Conservation (phyloP, 305 asterid genomes). For the Fraxinus velutina region DNA sequence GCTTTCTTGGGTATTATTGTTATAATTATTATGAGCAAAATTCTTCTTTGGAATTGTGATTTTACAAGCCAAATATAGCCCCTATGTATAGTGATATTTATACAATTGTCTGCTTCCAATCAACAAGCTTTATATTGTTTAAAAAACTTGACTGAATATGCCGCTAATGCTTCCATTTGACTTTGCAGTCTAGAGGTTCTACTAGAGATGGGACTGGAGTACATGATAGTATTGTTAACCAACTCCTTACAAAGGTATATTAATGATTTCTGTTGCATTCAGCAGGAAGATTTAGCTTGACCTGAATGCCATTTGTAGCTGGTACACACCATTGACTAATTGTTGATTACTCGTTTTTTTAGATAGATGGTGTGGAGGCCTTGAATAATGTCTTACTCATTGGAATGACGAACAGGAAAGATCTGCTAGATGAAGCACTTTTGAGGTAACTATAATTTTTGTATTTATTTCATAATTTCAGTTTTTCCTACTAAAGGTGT, state of each 20-base stretch:
- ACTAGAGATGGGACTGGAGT: constrained; percentile 99
- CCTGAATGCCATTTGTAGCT: constrained; percentile 18
- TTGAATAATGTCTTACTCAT: constrained; percentile 93
- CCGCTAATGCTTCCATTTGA: constrained; percentile 23
- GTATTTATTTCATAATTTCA: constrained; percentile 9
- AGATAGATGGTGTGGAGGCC: constrained; percentile 99
- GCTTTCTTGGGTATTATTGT: not conserved
- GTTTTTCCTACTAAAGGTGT: constrained; percentile 14
- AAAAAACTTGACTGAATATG: constrained; percentile 7
- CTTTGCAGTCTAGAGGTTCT: constrained; percentile 92
- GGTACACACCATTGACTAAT: constrained; percentile 30
- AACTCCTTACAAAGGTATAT: constrained; percentile 94
- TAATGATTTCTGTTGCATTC: constrained; percentile 23
- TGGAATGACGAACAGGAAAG: constrained; percentile 98
- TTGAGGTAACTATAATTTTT: constrained; percentile 54
- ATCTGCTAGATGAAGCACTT: constrained; percentile 96
- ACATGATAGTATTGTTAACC: constrained; percentile 97
- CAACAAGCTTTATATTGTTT: constrained; percentile 14
- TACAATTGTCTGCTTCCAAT: constrained; percentile 8
- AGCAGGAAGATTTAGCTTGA: constrained; percentile 16
- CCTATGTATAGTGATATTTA: not conserved
- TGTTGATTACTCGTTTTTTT: constrained; percentile 28
- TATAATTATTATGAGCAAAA: not conserved
- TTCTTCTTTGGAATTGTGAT: not conserved
- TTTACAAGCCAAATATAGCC: not conserved